Evolutionary conservation across 2,329 filamentous ascomycete genomes (phyloP).

Genomic region (Botryosphaeria agaves): DNA sequence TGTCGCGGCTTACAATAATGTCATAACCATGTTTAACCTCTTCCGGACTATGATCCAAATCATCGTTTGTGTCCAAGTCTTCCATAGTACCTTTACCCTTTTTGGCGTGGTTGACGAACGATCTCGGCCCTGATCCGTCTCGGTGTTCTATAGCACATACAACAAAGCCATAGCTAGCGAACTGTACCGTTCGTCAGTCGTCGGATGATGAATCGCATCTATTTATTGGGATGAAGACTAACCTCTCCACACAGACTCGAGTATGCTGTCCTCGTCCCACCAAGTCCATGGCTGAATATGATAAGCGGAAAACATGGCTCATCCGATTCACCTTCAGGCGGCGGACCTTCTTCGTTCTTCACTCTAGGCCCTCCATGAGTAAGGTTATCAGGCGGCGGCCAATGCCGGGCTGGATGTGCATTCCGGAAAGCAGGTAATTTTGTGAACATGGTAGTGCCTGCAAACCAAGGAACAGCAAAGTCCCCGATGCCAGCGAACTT

Average conservation of each 20-base stretch:
- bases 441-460: constrained; percentile 42
- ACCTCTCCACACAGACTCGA: constrained; percentile 43
- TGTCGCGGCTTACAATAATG: constrained; percentile 3
- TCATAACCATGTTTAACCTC: constrained; percentile 16
- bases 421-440: constrained; percentile 49
- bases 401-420: constrained; percentile 36
- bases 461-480: constrained; percentile 35
- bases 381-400: constrained; percentile 27
- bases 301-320: constrained; percentile 41
- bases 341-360: constrained; percentile 22
- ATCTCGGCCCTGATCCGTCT: constrained; percentile 45
- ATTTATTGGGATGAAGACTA: too few relatives aligned
- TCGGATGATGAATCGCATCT: background rate
- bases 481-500: constrained; percentile 37
- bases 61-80: constrained; percentile 10
- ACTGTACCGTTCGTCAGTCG: constrained; percentile 8
- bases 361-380: constrained; percentile 20
- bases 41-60: constrained; percentile 20
- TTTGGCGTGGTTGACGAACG: constrained; percentile 39
- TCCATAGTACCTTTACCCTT: constrained; percentile 17
- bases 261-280: constrained; percentile 45
- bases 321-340: constrained; percentile 18
- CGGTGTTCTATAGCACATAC: constrained; percentile 48
- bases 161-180: constrained; percentile 48
- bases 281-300: constrained; percentile 49